Percentiles rank a stretch among this genome's conserved stretches.
phyloP scores from a whole-genome alignment of 352 stramenopile species.

The Globisporangium nodosum region DNA sequence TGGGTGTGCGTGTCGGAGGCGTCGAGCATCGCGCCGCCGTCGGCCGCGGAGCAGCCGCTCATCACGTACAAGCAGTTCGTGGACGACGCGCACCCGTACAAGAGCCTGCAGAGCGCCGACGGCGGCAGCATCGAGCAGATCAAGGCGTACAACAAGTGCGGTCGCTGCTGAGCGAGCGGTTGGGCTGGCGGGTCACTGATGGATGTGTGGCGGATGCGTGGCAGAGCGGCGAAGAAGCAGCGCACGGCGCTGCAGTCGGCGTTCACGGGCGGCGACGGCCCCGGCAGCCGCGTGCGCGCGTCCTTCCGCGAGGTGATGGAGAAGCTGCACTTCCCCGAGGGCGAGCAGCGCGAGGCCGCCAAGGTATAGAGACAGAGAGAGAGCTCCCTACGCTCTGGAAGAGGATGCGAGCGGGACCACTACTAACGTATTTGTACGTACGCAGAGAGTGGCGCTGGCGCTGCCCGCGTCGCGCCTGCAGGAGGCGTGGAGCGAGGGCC shows the following conservation, averaged over 20 bases:
- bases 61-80: constrained; percentile 86
- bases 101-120: constrained; percentile 28
- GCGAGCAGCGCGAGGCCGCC: constrained; percentile 38
- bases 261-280: constrained; percentile 50
- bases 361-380: constrained; percentile 12
- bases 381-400: too few species aligned
- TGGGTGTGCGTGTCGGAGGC: constrained; percentile 61
- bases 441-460: constrained; percentile 22
- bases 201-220: neutral
- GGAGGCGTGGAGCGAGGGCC: constrained; percentile 60
- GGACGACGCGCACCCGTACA: constrained; percentile 63
- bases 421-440: neutral
- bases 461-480: constrained; percentile 52
- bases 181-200: neutral
- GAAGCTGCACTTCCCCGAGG: constrained; percentile 61
- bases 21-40: constrained; percentile 40
- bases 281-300: constrained; percentile 30
- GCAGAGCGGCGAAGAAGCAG: constrained; percentile 63
- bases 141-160: constrained; percentile 67
- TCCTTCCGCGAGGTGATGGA: constrained; percentile 75
- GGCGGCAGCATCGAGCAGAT: constrained; percentile 36
- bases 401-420: too few species aligned
- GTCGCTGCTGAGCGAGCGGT: too few species aligned
- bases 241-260: constrained; percentile 70
- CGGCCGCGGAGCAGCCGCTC: constrained; percentile 13